These are phyloP conservation scores for Nemania sp. DNA, from an alignment of 2,329 filamentous ascomycete genomes.

Conservation along the genomic window DNA sequence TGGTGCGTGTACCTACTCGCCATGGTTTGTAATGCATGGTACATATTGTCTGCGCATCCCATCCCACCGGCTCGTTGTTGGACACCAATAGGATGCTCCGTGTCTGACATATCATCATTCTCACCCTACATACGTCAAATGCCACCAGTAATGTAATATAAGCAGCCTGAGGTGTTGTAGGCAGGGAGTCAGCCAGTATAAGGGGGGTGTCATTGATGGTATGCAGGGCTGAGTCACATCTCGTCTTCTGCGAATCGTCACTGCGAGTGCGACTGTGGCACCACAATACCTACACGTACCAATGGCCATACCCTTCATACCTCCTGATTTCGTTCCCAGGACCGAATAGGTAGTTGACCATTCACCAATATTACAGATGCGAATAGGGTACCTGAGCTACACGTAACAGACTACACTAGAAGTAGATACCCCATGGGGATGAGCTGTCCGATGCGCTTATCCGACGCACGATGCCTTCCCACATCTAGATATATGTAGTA, in stretches of 20 bases:
- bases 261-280: background rate
- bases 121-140: slow-evolving; percentile 6
- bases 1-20: no score
- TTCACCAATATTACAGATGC: background rate
- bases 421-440: background rate
- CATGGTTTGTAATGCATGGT: no score
- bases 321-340: background rate
- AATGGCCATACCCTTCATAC: no score
- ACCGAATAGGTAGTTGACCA: background rate
- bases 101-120: background rate
- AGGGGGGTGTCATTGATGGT: background rate
- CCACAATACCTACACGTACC: background rate
- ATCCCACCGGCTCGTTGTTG: no score
- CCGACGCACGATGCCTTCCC: background rate
- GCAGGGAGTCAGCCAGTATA: background rate
- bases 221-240: slow-evolving; percentile 19
- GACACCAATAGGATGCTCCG: no score
- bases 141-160: background rate
- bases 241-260: background rate
- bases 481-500: background rate
- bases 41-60: no score
- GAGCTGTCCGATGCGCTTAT: background rate
- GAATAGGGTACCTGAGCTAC: background rate
- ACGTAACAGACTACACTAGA: background rate
- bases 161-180: background rate